phyloP scores from a whole-genome alignment of 2,329 filamentous ascomycete species.

The Lasiodiplodia theobromae region DNA sequence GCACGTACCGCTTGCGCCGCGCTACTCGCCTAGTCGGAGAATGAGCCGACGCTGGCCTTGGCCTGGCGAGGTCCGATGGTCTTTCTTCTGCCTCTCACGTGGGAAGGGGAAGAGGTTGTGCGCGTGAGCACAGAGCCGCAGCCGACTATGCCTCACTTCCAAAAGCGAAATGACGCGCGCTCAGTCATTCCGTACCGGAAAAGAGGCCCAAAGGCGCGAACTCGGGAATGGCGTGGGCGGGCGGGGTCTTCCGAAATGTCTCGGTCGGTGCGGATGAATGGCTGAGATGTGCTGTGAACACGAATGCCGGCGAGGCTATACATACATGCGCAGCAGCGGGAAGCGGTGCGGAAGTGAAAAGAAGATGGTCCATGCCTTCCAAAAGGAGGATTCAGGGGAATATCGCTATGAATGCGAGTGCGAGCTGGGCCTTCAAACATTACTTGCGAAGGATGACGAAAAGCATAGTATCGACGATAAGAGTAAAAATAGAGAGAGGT shows the following conservation, averaged over 20 bases:
- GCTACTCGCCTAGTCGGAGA: not conserved
- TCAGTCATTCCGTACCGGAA: not conserved
- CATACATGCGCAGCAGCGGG: not conserved
- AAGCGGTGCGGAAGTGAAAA: not conserved
- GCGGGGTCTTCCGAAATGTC: not conserved
- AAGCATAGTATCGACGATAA: too few species aligned
- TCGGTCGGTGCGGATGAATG: not conserved
- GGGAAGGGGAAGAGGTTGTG: not conserved
- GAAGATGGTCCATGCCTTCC: constrained; percentile 7
- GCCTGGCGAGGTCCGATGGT: not conserved
- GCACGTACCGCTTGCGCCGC: constrained; percentile 6
- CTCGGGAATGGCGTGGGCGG: not conserved
- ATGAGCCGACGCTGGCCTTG: constrained; percentile 1
- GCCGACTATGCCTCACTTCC: not conserved
- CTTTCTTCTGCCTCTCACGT: not conserved
- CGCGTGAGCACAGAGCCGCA: constrained; percentile 12
- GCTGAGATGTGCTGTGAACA: not conserved
- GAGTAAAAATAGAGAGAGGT: constrained; percentile 1
- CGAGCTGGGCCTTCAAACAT: not conserved
- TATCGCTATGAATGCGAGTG: not conserved
- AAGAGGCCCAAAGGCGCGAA: not conserved
- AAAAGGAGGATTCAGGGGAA: constrained; percentile 19
- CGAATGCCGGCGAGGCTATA: not conserved
- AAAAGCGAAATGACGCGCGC: constrained; percentile 21
- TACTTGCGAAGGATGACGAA: not conserved